Evolutionary conservation across 1,139 yeast genomes (phyloP).

Genomic region (Protomyces gravidus): DNA sequence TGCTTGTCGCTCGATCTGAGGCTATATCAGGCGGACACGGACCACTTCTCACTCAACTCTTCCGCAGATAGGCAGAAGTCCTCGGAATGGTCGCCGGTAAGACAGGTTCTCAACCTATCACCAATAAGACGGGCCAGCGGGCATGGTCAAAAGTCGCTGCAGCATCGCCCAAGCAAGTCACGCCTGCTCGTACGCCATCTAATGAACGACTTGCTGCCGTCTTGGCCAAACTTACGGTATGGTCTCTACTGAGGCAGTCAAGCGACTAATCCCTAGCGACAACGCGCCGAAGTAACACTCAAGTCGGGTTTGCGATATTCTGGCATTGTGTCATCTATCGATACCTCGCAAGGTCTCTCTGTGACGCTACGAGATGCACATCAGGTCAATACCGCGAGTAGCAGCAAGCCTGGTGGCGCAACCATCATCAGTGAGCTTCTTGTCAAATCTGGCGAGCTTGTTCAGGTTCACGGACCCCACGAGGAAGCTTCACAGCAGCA

Average conservation of each 20-base stretch:
- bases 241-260: neutral
- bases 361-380: conserved; percentile 8
- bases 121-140: neutral
- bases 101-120: neutral
- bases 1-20: no score
- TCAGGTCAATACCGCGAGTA: conserved; percentile 30
- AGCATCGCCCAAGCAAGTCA: neutral
- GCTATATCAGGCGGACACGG: no score
- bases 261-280: neutral
- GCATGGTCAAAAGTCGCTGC: conserved; percentile 27
- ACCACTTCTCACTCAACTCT: no score
- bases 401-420: conserved; percentile 40
- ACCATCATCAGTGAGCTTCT: conserved; percentile 48
- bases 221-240: conserved; percentile 5
- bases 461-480: conserved; percentile 49
- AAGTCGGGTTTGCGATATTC: conserved; percentile 5
- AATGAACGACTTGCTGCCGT: conserved; percentile 3
- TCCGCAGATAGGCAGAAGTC: no score
- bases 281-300: conserved; percentile 16
- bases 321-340: conserved; percentile 5
- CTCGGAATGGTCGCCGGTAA: neutral
- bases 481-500: conserved; percentile 13
- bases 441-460: conserved; percentile 57
- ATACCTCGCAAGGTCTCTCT: neutral
- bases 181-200: neutral